Conservation (phyloP, 139 green algal genomes). For the Tetraselmis chui region DNA sequence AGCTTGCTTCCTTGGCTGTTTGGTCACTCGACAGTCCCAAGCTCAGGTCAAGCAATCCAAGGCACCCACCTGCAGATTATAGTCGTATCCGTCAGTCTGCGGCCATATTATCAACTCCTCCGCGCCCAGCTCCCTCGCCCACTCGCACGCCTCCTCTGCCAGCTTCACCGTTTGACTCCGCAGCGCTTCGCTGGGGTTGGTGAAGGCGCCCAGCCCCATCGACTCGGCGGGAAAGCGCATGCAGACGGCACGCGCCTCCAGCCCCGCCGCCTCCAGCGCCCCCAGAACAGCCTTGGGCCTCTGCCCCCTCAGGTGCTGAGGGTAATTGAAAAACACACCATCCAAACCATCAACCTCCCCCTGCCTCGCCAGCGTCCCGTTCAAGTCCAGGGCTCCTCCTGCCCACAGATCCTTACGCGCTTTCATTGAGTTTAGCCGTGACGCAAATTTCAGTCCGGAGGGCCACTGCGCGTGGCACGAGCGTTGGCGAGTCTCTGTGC, state of each 20-base stretch:
- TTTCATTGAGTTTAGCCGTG: constrained; percentile 58
- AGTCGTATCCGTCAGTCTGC: constrained; percentile 57
- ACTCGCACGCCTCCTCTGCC: constrained; percentile 30
- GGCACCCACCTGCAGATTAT: constrained; percentile 29
- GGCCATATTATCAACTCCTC: constrained; percentile 43
- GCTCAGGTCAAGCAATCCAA: too few species aligned
- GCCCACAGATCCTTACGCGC: constrained; percentile 35
- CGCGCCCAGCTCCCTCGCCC: constrained; percentile 33
- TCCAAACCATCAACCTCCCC: constrained; percentile 29
- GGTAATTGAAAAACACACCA: constrained; percentile 56
- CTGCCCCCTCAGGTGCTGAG: constrained; percentile 38
- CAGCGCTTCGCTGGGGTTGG: constrained; percentile 26
- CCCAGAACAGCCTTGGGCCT: constrained; percentile 8
- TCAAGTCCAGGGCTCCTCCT: not conserved
- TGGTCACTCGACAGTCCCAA: too few species aligned
- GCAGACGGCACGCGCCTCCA: constrained; percentile 30
- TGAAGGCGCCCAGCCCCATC: constrained; percentile 42
- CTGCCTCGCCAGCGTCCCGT: constrained; percentile 43
- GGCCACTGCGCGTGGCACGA: too few species aligned
- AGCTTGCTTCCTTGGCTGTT: too few species aligned
- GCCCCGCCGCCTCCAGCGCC: constrained; percentile 20
- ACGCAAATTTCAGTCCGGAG: constrained; percentile 31
- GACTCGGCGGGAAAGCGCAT: constrained; percentile 41
- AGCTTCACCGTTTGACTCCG: constrained; percentile 29
- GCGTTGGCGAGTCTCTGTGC: too few species aligned